These are phyloP conservation scores for Zoysia matrella DNA, from an alignment of 202 grass and related monocot species.

Conservation along the genomic window DNA sequence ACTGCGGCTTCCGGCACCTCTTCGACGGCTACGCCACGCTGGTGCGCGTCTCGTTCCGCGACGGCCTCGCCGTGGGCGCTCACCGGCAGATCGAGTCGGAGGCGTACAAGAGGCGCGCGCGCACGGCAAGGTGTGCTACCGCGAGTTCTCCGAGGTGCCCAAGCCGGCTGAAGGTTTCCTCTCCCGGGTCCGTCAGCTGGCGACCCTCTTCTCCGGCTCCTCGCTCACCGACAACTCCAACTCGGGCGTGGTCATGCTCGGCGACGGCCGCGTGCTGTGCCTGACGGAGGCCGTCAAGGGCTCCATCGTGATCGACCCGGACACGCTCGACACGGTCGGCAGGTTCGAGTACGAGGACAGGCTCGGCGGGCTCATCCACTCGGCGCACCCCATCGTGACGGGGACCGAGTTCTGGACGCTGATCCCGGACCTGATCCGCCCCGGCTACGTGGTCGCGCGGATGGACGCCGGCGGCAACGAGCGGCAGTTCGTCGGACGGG, in stretches of 20 bases:
- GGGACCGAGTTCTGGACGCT: slow-evolving; percentile 34
- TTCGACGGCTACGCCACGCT: slow-evolving; percentile 85
- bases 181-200: slow-evolving; percentile 65
- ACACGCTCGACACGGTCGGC: slow-evolving; percentile 89
- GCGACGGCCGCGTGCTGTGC: slow-evolving; percentile 93
- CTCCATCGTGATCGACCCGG: slow-evolving; percentile 82
- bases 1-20: too few relatives aligned
- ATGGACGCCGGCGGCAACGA: slow-evolving; percentile 87
- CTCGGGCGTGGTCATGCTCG: slow-evolving; percentile 85
- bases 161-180: slow-evolving; percentile 54
- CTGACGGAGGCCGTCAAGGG: slow-evolving; percentile 94
- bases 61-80: slow-evolving; percentile 56
- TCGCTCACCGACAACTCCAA: slow-evolving; percentile 62
- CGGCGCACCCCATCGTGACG: slow-evolving; percentile 87
- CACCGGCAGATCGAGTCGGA: slow-evolving; percentile 96
- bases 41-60: slow-evolving; percentile 75
- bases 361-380: slow-evolving; percentile 79
- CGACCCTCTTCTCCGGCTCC: slow-evolving; percentile 64
- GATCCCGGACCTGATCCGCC: slow-evolving; percentile 71
- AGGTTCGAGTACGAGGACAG: slow-evolving; percentile 82
- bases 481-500: slow-evolving; percentile 37
- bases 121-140: slow-evolving; percentile 80
- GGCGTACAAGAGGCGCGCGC: slow-evolving; percentile 82
- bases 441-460: slow-evolving; percentile 68
- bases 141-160: slow-evolving; percentile 94